Base-by-base conservation (phyloP, 2,329 filamentous ascomycete species). In the Chaetomiaceae sp. region DNA sequence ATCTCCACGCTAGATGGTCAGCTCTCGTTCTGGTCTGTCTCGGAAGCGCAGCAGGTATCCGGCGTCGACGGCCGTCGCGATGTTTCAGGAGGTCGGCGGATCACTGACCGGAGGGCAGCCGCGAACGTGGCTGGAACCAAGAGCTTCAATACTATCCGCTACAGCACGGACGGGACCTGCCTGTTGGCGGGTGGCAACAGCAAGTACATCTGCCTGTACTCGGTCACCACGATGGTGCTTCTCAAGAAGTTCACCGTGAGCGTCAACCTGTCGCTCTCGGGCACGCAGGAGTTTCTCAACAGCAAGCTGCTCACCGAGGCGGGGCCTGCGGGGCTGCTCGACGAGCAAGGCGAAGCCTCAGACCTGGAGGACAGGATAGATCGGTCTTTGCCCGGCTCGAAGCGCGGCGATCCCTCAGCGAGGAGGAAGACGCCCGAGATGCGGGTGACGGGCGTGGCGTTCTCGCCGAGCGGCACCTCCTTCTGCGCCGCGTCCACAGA, bases 121-220 rank as follows among this genome's bases (percentile, higher is more conserved):
- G 94, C 94, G 42, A 97, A 95, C 64, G 86, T 88, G 3, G 82
- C 90, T 1, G 90, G 90, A 34, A 96, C 89, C 38, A 99, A 99
- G 69, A 87, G 84, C 60, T 99, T 96, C 74, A 86, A 82, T 64
- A 88, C 87, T 6, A 88, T 99, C 60, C 83, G 82, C 50, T 99
- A 97, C 73, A 96, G 91, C 68, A 87, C 89, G 1, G 94, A 99
- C 66, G 94, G 94, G 12, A 88, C 84, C 58, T 96, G 94, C 64
- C 77, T 99, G 11, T 76, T 99, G 37, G 94, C 92, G 1, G 91
- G 84, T 44, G 94, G 94, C 29, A 96, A 94, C 76, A 96, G 91
- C 84, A 99, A 99, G 74, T 96, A 95, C 70, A 96, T 99, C 48
- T 97, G 94, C 68, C 72, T 99, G 54, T 99, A 99, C 72, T 92